Percentiles rank a stretch among this genome's conserved stretches.
These are phyloP conservation scores for Rutstroemia sp. DNA, from an alignment of 2,329 filamentous ascomycete species.

Conservation along the genomic window DNA sequence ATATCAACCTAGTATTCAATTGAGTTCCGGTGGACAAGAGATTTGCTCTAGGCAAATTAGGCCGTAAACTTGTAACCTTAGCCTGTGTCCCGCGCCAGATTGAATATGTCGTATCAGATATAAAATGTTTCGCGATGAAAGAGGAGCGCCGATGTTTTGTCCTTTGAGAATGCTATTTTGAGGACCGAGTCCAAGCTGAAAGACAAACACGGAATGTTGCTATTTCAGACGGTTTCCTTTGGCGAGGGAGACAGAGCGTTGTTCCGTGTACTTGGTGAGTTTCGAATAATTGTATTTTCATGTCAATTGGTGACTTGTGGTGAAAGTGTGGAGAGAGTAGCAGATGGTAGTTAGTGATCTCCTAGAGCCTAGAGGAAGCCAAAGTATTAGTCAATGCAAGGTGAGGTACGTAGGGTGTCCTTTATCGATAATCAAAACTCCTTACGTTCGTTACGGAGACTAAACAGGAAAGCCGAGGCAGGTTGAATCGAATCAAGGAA, in stretches of 20 bases:
- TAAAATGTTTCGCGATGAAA: not conserved
- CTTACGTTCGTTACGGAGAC: too few relatives aligned
- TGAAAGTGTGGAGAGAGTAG: not conserved
- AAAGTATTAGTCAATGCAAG: too few relatives aligned
- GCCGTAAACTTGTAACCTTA: not conserved
- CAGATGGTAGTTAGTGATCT: not conserved
- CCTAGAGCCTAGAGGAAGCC: too few relatives aligned
- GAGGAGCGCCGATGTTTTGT: not conserved
- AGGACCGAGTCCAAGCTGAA: not conserved
- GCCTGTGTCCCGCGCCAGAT: not conserved
- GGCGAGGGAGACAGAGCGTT: not conserved
- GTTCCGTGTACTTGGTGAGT: not conserved
- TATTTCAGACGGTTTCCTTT: too few relatives aligned
- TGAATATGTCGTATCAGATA: not conserved
- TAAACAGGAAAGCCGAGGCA: too few relatives aligned
- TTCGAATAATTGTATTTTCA: not conserved
- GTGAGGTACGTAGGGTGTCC: too few relatives aligned
- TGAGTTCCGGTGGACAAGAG: too few relatives aligned
- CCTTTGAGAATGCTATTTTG: not conserved
- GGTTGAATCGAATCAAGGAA: too few relatives aligned
- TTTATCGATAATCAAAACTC: too few relatives aligned
- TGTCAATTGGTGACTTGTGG: not conserved
- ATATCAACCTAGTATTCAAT: too few relatives aligned
- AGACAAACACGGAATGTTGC: too few relatives aligned
- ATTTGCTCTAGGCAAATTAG: not conserved